These are phyloP conservation scores for Megacollybia marginata DNA, from an alignment of 768 basidiomycete genomes.

Conservation along the genomic window DNA sequence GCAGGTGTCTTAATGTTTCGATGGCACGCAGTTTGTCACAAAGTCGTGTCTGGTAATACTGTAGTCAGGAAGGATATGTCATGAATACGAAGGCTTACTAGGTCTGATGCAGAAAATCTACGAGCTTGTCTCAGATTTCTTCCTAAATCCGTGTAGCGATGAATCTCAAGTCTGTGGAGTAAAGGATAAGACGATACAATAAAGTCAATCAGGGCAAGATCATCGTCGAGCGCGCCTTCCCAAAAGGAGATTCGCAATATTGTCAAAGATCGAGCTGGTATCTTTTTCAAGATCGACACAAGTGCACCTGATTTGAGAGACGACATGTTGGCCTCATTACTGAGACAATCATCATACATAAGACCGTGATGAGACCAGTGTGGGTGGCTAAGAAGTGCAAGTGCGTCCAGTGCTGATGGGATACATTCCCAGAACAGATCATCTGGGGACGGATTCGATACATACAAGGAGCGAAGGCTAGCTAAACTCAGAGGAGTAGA, in stretches of 20 bases:
- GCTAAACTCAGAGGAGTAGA: not conserved
- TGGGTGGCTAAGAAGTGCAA: not conserved
- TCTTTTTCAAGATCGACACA: not conserved
- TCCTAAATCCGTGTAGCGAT: not conserved
- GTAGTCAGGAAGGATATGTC: not conserved
- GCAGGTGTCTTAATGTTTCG: not conserved
- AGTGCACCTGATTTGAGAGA: not conserved
- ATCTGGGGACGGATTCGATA: not conserved
- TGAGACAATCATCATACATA: not conserved
- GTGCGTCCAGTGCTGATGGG: not conserved
- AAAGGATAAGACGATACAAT: not conserved
- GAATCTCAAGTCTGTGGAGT: not conserved
- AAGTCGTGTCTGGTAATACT: not conserved
- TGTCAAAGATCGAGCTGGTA: not conserved
- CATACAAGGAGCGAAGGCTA: not conserved
- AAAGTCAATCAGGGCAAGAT: not conserved
- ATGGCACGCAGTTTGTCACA: not conserved
- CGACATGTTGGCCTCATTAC: not conserved
- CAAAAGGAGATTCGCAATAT: not conserved
- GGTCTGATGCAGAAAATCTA: not conserved
- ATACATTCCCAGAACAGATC: not conserved
- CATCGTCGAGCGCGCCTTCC: not conserved
- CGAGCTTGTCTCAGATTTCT: not conserved
- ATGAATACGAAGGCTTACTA: not conserved
- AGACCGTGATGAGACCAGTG: not conserved